A percentile compares a stretch with the other conserved stretches of the same genome.
Evolutionary conservation across 2,329 filamentous ascomycete species (phyloP).

Genomic region (Blastomyces silverae): DNA sequence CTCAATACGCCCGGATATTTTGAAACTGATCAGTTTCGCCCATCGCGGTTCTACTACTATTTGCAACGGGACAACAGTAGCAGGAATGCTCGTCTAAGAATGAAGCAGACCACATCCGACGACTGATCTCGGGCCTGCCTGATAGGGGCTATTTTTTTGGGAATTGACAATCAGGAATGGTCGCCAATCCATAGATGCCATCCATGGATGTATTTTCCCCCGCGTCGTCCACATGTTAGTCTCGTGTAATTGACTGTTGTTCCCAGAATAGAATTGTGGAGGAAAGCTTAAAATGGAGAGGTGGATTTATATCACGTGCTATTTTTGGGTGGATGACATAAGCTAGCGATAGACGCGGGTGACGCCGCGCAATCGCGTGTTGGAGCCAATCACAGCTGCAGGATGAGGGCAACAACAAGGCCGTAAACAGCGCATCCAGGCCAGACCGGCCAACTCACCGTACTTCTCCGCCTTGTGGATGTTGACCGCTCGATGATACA

Average conservation of each 20-base stretch:
- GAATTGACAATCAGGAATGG: not conserved
- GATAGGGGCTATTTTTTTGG: not conserved
- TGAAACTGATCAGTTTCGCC: not conserved
- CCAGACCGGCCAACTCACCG: not conserved
- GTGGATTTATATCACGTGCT: slow-evolving; percentile 5
- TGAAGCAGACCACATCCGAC: not conserved
- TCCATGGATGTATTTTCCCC: not conserved
- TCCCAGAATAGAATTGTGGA: not conserved
- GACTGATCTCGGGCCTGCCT: not conserved
- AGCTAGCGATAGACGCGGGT: slow-evolving; percentile 6
- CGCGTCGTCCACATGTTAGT: not conserved
- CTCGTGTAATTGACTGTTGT: too few relatives aligned
- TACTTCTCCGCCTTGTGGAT: not conserved
- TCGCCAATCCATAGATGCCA: not conserved
- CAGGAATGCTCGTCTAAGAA: not conserved
- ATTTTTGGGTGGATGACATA: not conserved
- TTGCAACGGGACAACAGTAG: not conserved
- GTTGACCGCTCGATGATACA: not conserved
- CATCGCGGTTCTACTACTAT: not conserved
- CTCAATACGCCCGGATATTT: not conserved
- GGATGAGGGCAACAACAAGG: not conserved
- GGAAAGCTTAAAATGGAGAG: not conserved
- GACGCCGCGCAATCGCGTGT: slow-evolving; percentile 3
- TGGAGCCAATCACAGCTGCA: slow-evolving; percentile 6
- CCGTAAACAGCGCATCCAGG: slow-evolving; percentile 9